A percentile compares a stretch with the other conserved stretches of the same genome.
These are phyloP conservation scores for Heritiera littoralis DNA, from an alignment of 345 rosid genomes.

Conservation along the genomic window DNA sequence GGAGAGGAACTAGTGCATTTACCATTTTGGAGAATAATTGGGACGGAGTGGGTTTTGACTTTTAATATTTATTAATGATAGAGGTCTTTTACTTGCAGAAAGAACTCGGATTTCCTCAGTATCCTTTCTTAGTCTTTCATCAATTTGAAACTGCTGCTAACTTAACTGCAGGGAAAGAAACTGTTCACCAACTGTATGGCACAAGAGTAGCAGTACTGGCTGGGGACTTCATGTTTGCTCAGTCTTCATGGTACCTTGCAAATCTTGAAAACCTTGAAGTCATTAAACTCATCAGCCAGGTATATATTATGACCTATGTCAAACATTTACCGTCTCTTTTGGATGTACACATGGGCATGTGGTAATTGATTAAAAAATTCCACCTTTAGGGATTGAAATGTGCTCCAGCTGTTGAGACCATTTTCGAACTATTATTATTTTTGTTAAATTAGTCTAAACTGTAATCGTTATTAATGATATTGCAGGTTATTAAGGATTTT, in stretches of 20 bases:
- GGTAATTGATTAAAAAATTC: background rate
- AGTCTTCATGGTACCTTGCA: conserved; percentile 96
- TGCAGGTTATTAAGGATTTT: conserved; percentile 94
- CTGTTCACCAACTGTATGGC: conserved; percentile 81
- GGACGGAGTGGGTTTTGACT: background rate
- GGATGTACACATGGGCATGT: background rate
- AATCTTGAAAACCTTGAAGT: conserved; percentile 93
- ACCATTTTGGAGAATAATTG: background rate
- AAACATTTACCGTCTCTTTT: background rate
- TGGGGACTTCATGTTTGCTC: conserved; percentile 98
- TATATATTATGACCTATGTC: conserved; percentile 20
- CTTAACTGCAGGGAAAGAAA: conserved; percentile 62
- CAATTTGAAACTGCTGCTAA: background rate
- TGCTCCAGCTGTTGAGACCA: background rate
- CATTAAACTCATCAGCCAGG: conserved; percentile 98
- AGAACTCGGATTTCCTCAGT: background rate
- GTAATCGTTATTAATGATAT: background rate
- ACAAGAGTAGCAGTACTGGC: conserved; percentile 91
- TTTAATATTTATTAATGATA: background rate
- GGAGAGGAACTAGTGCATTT: background rate
- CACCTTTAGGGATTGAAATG: background rate
- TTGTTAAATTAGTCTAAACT: background rate
- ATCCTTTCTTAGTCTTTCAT: background rate
- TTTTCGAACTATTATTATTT: background rate
- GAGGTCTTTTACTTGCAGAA: background rate